A percentile compares a stretch with the other conserved stretches of the same genome.
These are phyloP conservation scores for Draba incana DNA, from an alignment of 345 rosid genomes.

Conservation along the genomic window DNA sequence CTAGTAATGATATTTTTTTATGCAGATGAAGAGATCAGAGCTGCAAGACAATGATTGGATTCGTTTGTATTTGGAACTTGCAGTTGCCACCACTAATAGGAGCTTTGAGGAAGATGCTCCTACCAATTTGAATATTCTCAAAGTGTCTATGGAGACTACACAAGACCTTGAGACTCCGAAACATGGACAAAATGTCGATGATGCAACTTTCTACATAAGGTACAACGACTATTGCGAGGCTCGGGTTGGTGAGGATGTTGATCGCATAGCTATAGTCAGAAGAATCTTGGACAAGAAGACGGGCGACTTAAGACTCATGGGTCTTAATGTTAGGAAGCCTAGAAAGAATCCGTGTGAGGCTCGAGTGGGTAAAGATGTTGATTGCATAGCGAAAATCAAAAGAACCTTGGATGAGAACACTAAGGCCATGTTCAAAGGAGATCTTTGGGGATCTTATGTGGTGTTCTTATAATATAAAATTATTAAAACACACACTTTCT, in stretches of 20 bases:
- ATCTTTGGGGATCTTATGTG: too few species aligned
- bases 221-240: not conserved
- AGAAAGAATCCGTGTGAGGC: too few species aligned
- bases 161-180: not conserved
- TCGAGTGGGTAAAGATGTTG: too few species aligned
- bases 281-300: not conserved
- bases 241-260: not conserved
- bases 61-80: conserved; percentile 5
- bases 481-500: too few species aligned
- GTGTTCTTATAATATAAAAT: too few species aligned
- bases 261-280: conserved; percentile 3
- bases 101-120: too few species aligned
- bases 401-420: too few species aligned
- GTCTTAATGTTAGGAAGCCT: too few species aligned
- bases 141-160: not conserved
- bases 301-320: not conserved
- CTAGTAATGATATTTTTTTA: not conserved
- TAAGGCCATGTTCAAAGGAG: too few species aligned
- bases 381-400: too few species aligned
- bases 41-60: not conserved
- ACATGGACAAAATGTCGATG: not conserved
- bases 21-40: not conserved
- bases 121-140: not conserved
- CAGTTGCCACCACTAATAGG: conserved; percentile 1
- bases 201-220: not conserved